phyloP scores from a whole-genome alignment of 805 yeast genomes.

The Starmerella floricola region DNA sequence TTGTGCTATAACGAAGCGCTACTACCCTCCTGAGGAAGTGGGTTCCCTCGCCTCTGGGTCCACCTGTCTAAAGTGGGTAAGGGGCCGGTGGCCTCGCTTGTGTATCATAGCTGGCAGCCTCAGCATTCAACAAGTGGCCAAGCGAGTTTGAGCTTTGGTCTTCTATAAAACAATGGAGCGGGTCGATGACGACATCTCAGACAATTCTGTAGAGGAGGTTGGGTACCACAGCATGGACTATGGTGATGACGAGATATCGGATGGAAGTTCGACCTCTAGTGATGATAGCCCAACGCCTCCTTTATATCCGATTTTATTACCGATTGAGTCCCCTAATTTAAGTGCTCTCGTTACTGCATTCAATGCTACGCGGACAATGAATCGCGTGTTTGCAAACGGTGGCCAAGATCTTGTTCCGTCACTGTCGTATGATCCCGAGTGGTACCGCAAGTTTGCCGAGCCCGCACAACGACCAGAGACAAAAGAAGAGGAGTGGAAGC shows the following conservation, averaged over 20 bases:
- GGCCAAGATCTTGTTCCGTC: slow-evolving; percentile 8
- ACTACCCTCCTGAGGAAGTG: no score
- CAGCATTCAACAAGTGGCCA: no score
- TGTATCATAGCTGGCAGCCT: no score
- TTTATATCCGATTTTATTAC: slow-evolving; percentile 1
- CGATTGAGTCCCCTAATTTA: slow-evolving; percentile 8
- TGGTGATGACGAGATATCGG: not conserved
- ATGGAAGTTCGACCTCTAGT: slow-evolving; percentile 2
- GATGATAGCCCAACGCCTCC: not conserved
- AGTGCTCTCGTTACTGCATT: slow-evolving; percentile 9
- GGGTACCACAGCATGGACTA: no score
- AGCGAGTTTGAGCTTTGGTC: no score
- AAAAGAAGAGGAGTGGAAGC: slow-evolving; percentile 6
- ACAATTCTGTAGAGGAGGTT: no score
- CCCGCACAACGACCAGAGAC: not conserved
- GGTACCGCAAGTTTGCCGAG: slow-evolving; percentile 10
- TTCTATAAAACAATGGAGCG: no score
- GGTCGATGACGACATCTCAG: no score
- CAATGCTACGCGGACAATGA: slow-evolving; percentile 5
- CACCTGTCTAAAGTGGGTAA: no score
- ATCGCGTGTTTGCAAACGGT: slow-evolving; percentile 6
- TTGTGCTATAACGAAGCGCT: no score
- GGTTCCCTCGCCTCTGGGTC: no score
- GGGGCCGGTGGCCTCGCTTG: no score
- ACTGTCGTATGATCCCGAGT: slow-evolving; percentile 7